These are phyloP conservation scores for Saccharata proteae DNA, from an alignment of 2,329 filamentous ascomycete genomes.

Conservation along the genomic window DNA sequence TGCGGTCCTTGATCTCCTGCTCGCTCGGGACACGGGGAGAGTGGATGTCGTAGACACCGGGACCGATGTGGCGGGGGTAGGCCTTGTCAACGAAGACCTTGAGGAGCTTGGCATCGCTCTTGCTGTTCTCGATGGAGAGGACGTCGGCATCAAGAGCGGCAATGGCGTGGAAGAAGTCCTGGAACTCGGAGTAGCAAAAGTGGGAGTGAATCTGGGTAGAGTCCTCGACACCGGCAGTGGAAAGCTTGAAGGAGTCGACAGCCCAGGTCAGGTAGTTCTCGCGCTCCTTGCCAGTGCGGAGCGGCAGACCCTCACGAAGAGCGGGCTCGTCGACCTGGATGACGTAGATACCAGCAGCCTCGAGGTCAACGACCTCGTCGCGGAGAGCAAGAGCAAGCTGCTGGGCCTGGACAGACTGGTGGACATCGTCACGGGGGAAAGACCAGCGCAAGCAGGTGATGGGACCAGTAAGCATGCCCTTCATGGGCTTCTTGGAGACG, in stretches of 20 bases:
- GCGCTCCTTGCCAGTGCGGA: slow-evolving; percentile 85
- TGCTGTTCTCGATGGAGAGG: slow-evolving; percentile 99
- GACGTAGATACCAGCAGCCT: slow-evolving; percentile 90
- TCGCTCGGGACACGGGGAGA: slow-evolving; percentile 92
- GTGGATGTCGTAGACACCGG: slow-evolving; percentile 99
- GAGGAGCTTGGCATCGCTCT: slow-evolving; percentile 98
- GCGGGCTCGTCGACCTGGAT: slow-evolving; percentile 99
- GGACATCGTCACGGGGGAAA: slow-evolving; percentile 98
- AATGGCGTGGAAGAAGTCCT: slow-evolving; percentile 99
- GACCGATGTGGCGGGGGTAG: slow-evolving; percentile 96
- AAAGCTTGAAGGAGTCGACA: slow-evolving; percentile 94
- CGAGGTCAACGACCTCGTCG: slow-evolving; percentile 95
- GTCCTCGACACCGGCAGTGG: slow-evolving; percentile 85
- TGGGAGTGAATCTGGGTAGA: slow-evolving; percentile 99
- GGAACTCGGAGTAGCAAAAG: slow-evolving; percentile 99
- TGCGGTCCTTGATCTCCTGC: slow-evolving; percentile 96
- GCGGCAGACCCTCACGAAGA: slow-evolving; percentile 97
- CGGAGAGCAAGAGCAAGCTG: slow-evolving; percentile 97
- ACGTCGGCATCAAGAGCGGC: slow-evolving; percentile 96
- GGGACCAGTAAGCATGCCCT: slow-evolving; percentile 99
- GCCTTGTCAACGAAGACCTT: slow-evolving; percentile 96
- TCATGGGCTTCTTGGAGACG: slow-evolving; percentile 98
- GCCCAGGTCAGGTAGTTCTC: slow-evolving; percentile 96
- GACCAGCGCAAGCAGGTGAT: slow-evolving; percentile 99
- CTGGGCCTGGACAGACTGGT: slow-evolving; percentile 97